Conservation (phyloP, 139 green algal genomes). For the Volvox reticuliferus region DNA sequence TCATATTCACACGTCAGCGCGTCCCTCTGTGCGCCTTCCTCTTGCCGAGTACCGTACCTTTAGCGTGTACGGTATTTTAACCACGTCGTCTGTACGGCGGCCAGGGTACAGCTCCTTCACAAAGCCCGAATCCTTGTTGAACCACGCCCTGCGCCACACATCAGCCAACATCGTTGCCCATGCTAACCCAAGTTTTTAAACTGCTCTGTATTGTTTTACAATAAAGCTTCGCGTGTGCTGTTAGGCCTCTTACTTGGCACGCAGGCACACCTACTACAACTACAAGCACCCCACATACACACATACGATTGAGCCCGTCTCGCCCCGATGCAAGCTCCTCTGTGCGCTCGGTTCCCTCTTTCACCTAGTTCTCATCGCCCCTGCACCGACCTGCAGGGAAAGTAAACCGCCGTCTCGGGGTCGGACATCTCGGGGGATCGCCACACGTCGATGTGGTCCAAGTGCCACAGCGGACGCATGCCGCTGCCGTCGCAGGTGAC, state of each 20-base stretch:
- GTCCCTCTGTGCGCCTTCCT: too few species aligned
- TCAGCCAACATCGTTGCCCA: neutral
- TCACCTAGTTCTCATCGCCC: too few species aligned
- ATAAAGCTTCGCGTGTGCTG: too few species aligned
- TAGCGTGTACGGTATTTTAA: slow-evolving; percentile 35
- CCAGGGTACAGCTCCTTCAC: slow-evolving; percentile 58
- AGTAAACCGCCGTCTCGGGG: slow-evolving; percentile 51
- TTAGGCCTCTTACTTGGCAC: too few species aligned
- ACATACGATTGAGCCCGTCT: too few species aligned
- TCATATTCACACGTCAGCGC: too few species aligned
- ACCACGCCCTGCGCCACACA: slow-evolving; percentile 47
- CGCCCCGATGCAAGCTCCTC: too few species aligned
- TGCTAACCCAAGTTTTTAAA: neutral
- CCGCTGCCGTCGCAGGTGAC: slow-evolving; percentile 49
- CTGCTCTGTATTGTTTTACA: too few species aligned
- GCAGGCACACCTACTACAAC: too few species aligned
- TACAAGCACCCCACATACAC: too few species aligned
- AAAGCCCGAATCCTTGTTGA: slow-evolving; percentile 56
- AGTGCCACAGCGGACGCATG: slow-evolving; percentile 58
- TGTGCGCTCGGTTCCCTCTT: too few species aligned
- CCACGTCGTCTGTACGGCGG: slow-evolving; percentile 35
- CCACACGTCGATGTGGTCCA: slow-evolving; percentile 56
- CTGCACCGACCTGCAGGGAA: slow-evolving; percentile 48
- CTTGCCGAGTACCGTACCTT: slow-evolving; percentile 1
- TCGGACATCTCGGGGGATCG: neutral